These are phyloP conservation scores for Lenwebbia sp. DNA, from an alignment of 345 rosid species.

Conservation along the genomic window DNA sequence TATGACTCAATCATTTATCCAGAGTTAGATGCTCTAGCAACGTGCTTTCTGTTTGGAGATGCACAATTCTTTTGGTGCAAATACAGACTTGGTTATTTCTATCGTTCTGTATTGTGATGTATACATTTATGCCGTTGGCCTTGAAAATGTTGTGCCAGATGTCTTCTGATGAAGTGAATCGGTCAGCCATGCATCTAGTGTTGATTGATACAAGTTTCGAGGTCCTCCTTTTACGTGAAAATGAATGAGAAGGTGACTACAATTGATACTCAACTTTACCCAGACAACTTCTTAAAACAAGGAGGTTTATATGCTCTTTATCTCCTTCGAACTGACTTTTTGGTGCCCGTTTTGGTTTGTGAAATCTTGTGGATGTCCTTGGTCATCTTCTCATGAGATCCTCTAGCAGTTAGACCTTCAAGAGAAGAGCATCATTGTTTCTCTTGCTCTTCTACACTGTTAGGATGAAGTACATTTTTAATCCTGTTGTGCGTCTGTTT, in stretches of 20 bases:
- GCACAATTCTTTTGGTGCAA: neutral
- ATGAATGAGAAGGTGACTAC: neutral
- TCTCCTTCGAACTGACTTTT: neutral
- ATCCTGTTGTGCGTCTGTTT: neutral
- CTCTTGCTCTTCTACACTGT: neutral
- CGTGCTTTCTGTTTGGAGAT: neutral
- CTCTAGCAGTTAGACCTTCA: neutral
- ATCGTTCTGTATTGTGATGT: neutral
- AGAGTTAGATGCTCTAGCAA: neutral
- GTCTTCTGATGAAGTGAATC: neutral
- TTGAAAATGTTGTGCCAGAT: neutral
- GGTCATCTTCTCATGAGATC: neutral
- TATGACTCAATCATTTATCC: conserved; percentile 4
- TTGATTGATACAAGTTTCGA: neutral
- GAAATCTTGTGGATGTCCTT: neutral
- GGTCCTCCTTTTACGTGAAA: neutral
- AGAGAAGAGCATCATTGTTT: neutral
- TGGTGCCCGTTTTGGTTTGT: neutral
- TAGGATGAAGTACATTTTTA: neutral
- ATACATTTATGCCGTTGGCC: neutral
- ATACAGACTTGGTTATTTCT: neutral
- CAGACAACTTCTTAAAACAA: neutral
- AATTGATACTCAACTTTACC: neutral
- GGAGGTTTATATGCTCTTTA: neutral
- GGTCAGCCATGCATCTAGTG: neutral